Percentiles rank a stretch among this genome's conserved stretches.
phyloP scores from a whole-genome alignment of 768 basidiomycete genomes.

The Kwoniella botswanensis region DNA sequence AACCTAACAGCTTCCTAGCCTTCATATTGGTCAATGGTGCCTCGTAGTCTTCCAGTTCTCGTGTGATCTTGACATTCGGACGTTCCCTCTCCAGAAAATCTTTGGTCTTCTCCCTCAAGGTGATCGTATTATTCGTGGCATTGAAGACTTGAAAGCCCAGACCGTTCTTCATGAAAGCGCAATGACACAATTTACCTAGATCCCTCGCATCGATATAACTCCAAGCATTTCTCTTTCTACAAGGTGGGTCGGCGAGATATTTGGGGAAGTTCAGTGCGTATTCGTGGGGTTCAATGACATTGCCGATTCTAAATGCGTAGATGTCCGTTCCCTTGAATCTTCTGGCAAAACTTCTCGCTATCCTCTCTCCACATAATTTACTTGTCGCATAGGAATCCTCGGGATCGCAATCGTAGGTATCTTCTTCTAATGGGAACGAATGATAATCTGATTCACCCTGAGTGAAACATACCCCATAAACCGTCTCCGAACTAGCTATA shows the following conservation, averaged over 20 bases:
- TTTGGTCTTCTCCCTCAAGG: slow-evolving; percentile 33
- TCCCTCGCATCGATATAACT: slow-evolving; percentile 57
- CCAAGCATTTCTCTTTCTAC: slow-evolving; percentile 55
- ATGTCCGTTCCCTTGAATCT: slow-evolving; percentile 43
- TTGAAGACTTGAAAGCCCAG: slow-evolving; percentile 57
- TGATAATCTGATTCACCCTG: slow-evolving; percentile 54
- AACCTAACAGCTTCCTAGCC: slow-evolving; percentile 49
- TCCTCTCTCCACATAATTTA: slow-evolving; percentile 53
- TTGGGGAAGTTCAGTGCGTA: slow-evolving; percentile 47
- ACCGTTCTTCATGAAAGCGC: slow-evolving; percentile 44
- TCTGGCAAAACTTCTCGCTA: slow-evolving; percentile 47
- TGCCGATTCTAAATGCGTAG: slow-evolving; percentile 52
- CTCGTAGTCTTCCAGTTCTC: slow-evolving; percentile 50
- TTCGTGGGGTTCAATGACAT: slow-evolving; percentile 56
- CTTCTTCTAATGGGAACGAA: slow-evolving; percentile 53
- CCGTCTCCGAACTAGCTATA: slow-evolving; percentile 52
- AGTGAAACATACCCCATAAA: slow-evolving; percentile 55
- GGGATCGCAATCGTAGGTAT: slow-evolving; percentile 36
- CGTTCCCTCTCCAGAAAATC: slow-evolving; percentile 42
- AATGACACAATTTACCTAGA: slow-evolving; percentile 53
- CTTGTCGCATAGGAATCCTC: slow-evolving; percentile 49
- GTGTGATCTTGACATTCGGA: slow-evolving; percentile 40
- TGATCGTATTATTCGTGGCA: slow-evolving; percentile 53
- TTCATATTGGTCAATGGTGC: slow-evolving; percentile 55
- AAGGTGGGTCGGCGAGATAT: slow-evolving; percentile 44